Evolutionary conservation across 768 basidiomycete species (phyloP).

Genomic region (Tulasnella sp.): DNA sequence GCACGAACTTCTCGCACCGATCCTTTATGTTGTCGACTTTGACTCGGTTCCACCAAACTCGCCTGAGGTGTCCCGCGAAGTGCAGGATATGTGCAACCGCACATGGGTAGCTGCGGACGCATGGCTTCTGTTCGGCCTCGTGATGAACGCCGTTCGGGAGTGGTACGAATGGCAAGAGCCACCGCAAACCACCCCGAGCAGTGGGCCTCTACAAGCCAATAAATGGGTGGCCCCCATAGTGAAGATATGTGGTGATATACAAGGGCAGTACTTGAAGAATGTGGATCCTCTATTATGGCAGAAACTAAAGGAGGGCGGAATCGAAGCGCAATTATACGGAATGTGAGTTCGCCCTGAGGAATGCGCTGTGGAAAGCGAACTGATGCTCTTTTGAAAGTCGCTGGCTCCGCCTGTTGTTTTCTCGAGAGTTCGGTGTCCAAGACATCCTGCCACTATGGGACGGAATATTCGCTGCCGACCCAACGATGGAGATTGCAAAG

Average conservation of each 20-base stretch:
- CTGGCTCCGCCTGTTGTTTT: conserved; percentile 90
- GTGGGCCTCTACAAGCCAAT: conserved; percentile 39
- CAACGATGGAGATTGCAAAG: conserved; percentile 68
- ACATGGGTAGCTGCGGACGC: conserved; percentile 80
- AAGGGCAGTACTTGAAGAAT: conserved; percentile 63
- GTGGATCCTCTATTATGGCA: conserved; percentile 79
- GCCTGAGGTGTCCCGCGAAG: conserved; percentile 38
- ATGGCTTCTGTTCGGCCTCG: conserved; percentile 70
- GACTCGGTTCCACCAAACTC: conserved; percentile 57
- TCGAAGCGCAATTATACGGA: conserved; percentile 96
- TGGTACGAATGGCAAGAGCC: conserved; percentile 61
- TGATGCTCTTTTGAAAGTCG: conserved; percentile 51
- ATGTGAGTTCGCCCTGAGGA: conserved; percentile 57
- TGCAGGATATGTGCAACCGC: conserved; percentile 61
- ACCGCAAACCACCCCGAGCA: background rate
- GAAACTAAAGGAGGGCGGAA: conserved; percentile 68
- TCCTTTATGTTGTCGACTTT: conserved; percentile 77
- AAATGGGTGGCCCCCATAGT: conserved; percentile 83
- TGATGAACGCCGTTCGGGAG: conserved; percentile 74
- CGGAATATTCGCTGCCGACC: conserved; percentile 84
- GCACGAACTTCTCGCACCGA: conserved; percentile 91
- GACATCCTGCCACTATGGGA: conserved; percentile 94
- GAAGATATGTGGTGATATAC: conserved; percentile 73
- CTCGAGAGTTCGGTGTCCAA: conserved; percentile 78
- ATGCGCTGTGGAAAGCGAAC: conserved; percentile 8